These are phyloP conservation scores for Salix brachista DNA, from an alignment of 345 rosid species.

Conservation along the genomic window DNA sequence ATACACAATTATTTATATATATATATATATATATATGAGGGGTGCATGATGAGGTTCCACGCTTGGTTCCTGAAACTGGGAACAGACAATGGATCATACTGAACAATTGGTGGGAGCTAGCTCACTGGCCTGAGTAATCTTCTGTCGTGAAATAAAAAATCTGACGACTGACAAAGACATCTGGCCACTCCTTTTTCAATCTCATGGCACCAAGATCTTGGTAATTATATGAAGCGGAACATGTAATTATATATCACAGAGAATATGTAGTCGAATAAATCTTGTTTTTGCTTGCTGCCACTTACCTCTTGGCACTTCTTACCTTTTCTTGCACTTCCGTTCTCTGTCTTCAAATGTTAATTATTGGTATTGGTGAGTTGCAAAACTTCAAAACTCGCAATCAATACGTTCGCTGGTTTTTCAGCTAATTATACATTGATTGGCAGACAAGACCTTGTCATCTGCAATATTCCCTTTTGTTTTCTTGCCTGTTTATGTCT, in stretches of 20 bases:
- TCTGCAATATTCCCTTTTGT: neutral
- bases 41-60: constrained; percentile 30
- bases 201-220: constrained; percentile 3
- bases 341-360: neutral
- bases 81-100: constrained; percentile 26
- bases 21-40: neutral
- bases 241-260: neutral
- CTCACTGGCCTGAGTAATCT: constrained; percentile 7
- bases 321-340: neutral
- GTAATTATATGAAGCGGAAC: neutral
- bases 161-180: constrained; percentile 11
- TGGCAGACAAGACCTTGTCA: neutral
- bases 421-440: neutral
- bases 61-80: constrained; percentile 37
- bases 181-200: neutral
- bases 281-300: neutral
- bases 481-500: neutral
- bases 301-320: neutral
- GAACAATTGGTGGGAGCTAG: constrained; percentile 12
- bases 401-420: neutral
- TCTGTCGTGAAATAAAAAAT: constrained; percentile 1
- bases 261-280: neutral
- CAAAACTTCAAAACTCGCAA: neutral
- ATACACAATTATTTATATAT: neutral
- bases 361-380: neutral